A percentile compares a stretch with the other conserved stretches of the same genome.
phyloP scores from a whole-genome alignment of 2,329 filamentous ascomycete genomes.

The Fonsecaea erecta region DNA sequence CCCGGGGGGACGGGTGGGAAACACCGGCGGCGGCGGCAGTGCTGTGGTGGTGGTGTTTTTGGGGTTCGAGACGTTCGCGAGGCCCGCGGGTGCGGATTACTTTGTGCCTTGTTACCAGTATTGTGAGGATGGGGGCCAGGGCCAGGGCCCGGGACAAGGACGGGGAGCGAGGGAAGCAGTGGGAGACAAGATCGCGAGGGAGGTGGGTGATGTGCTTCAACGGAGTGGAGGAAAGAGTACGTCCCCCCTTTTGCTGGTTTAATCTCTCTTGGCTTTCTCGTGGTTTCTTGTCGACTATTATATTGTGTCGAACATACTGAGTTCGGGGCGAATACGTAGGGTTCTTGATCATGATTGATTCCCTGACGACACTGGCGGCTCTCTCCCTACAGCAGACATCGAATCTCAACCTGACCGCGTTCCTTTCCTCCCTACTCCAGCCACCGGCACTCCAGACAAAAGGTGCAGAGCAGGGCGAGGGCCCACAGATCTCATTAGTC shows the following conservation, averaged over 20 bases:
- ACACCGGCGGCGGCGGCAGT: not conserved
- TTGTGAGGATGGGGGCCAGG: not conserved
- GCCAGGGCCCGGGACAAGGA: constrained; percentile 52
- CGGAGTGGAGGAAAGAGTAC: constrained; percentile 26
- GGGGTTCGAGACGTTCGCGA: constrained; percentile 73
- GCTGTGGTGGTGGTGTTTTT: constrained; percentile 58
- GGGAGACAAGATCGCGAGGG: constrained; percentile 61
- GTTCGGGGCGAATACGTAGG: not conserved
- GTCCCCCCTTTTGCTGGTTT: constrained; percentile 2
- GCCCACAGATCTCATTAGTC: constrained; percentile 68
- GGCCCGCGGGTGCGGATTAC: constrained; percentile 68
- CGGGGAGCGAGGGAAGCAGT: not conserved
- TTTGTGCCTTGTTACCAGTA: constrained; percentile 64
- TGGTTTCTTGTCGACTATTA: not conserved
- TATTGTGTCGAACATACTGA: not conserved
- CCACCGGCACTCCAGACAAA: constrained; percentile 49
- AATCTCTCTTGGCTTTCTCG: not conserved
- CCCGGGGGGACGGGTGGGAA: constrained; percentile 19
- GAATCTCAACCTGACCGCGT: constrained; percentile 63
- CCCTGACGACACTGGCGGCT: constrained; percentile 26
- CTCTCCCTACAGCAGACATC: constrained; percentile 24
- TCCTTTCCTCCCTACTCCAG: constrained; percentile 71
- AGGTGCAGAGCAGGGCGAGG: constrained; percentile 31
- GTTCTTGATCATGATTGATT: constrained; percentile 35
- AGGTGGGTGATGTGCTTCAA: constrained; percentile 57